Evolutionary conservation across 345 rosid genomes (phyloP).

Genomic region (Boechera divaricarpa): DNA sequence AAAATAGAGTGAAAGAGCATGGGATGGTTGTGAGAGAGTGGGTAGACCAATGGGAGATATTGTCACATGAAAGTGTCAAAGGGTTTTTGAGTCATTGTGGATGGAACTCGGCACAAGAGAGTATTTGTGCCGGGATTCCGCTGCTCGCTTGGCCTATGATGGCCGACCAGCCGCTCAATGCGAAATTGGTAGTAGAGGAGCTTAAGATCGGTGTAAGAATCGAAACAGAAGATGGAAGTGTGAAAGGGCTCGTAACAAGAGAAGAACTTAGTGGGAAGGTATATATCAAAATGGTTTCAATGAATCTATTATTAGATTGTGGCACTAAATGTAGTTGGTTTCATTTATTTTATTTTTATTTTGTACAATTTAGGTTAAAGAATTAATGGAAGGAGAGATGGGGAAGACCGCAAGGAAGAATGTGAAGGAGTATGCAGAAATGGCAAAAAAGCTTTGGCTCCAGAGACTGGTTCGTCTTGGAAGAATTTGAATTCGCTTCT

Average conservation of each 20-base stretch:
- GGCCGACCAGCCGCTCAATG: slow-evolving; percentile 74
- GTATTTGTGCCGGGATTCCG: slow-evolving; percentile 65
- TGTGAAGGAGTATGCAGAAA: slow-evolving; percentile 47
- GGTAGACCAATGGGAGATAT: slow-evolving; percentile 67
- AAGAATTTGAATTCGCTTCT: slow-evolving; percentile 51
- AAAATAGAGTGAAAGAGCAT: slow-evolving; percentile 53
- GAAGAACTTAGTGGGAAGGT: slow-evolving; percentile 52
- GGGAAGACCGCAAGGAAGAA: slow-evolving; percentile 52
- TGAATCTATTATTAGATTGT: background rate
- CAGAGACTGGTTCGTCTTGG: slow-evolving; percentile 64
- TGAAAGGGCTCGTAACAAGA: slow-evolving; percentile 54
- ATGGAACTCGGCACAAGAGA: slow-evolving; percentile 76
- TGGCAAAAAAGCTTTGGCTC: slow-evolving; percentile 59
- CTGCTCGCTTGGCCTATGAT: slow-evolving; percentile 76
- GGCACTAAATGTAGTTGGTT: background rate
- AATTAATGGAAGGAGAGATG: slow-evolving; percentile 65
- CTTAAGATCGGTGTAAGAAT: slow-evolving; percentile 59
- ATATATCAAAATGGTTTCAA: background rate
- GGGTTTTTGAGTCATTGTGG: slow-evolving; percentile 82
- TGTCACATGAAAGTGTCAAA: slow-evolving; percentile 58
- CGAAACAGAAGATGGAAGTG: slow-evolving; percentile 51
- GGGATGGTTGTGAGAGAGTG: slow-evolving; percentile 66
- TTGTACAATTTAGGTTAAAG: slow-evolving; percentile 45
- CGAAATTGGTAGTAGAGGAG: slow-evolving; percentile 66
- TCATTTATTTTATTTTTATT: no score